Base-by-base conservation (phyloP, 176 grass and related monocot species). In the Oryza meyeriana region DNA sequence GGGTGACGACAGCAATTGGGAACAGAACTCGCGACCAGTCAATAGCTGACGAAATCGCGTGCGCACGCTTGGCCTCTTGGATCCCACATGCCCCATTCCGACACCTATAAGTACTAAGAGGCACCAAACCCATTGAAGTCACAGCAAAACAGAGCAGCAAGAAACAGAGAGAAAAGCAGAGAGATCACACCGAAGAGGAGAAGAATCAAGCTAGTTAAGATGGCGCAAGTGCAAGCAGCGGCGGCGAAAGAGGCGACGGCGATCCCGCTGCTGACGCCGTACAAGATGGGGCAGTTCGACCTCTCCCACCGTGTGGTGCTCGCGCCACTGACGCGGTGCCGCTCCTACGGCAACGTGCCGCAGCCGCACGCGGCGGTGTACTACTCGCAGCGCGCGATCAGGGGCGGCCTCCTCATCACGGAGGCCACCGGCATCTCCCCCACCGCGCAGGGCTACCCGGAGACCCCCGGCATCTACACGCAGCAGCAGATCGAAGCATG, bases 231-330 rank as follows among this genome's bases (percentile, higher is more conserved):
- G 7, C 40, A 42, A 42, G 40, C 40, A 12, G 39, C 48, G 66
- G 50, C 6, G 20, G 66, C 25, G 1, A 61, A 69, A 5, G 65
- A 65, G 4, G 48, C 17, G 8, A 8, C 55, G 33, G 30, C 38
- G 27, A 86, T 87, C 39, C 87, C 87, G 10, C 69, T 93, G 66
- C 16, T 90, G 50, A 78, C 55, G 30, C 65, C 84, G 1, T 77
- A 85, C 66, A 87, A 44, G 84, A 87, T 85, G 81, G 91, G 91
- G 0, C 81, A 4, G 12, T 72, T 87, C 10, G 62, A 92, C 47
- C 79, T 92, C 5, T 76, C 83, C 1, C 87, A 92, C 71, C 73
- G 91, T 12, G 81, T 88, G 69, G 87, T 92, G 75, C 73, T 92
- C 17, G 78, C 90, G 71, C 87, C 90, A 1, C 35, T 89, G 0